Evolutionary conservation across 78 protist species (phyloP), one percentile per base, ranked within the genome.

Genomic region (Dictyostelium discoideum): DNA sequence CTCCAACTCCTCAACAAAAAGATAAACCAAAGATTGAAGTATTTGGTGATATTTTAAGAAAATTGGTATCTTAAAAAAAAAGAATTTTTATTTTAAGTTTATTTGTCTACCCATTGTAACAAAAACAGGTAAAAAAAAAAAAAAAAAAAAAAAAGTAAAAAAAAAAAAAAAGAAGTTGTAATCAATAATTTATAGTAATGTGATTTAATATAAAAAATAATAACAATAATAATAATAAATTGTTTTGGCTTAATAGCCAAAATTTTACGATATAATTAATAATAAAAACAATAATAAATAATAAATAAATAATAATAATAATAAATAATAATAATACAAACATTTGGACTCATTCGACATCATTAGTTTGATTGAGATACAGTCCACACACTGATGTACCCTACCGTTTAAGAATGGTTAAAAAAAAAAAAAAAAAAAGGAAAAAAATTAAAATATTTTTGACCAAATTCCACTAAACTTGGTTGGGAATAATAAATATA

Each of bases 1-100:
- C 94, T 67, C 94, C 94, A 14, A 69, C 84, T 7, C 94, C 94
- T 10, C 87, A 50, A 83, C 85, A 79, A 65, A 90, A 90, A 82
- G 94, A 90, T 65, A 80, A 80, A 82, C 84, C 86, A 65, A 90
- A 90, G 44, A 88, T 88, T 40, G 81, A 90, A 82, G 82, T 60
- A n/a, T 39, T 82, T 24, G 65, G 86, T 72, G 94, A 90, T 82
- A 88, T 90, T n/a, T 37, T 90, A 26, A 90, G 85, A 50, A 90
- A 90, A 72, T 72, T 90, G 37, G 85, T 90, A 46, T 72, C 94
- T 20, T 90, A 90, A 90, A 40, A 16, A 1, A 16, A 54, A 40
- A 16, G 13, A 16, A 54, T 54, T 54, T 54, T 54, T 48, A 48
- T 48, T 48, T 48, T 9, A 54, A 54, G 65, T 54, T 54, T 50